Evolutionary conservation across 1,139 yeast species (phyloP), one percentile per base, ranked within the genome.

Genomic region (Kodamaea sp.): DNA sequence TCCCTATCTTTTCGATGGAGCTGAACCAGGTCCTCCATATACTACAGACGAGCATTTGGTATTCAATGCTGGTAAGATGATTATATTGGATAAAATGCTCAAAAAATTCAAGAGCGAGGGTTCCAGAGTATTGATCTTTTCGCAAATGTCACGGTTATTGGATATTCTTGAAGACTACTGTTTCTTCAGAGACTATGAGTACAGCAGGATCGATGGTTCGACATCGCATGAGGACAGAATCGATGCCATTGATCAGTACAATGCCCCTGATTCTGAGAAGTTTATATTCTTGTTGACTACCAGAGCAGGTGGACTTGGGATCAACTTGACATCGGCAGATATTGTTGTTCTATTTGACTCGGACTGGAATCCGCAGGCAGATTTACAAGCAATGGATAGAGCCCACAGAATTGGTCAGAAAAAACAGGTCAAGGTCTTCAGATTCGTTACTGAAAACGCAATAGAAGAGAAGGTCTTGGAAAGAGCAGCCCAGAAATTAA

Each of bases 281-380:
- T 92, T 90, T 50, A 66, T 92, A 9, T 92, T 92, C 51, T 63
- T 92, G 47, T 70, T 92, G 43, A 92, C 98, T 0, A 92, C 98
- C 0, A 80, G 98, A 60, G 98, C 98, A n/a, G 98, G 98, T 63
- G 98, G 98, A 9, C 70, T 92, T 39, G 98, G 98, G 54, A 92
- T 92, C 53, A 92, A 92, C 54, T 73, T 92, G 53, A 90, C 97
- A 0, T 77, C 88, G 20, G 98, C 98, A 2, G 97, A 92, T 60
- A 78, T 83, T 38, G 98, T 92, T 37, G 77, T 92, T 7, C 64
- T 92, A 23, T 92, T 80, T 53, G 98, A 92, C 59, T 87, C 96
- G 1, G 98, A 92, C 61, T 92, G 98, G 98, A 92, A 92, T 54
- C 98, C 98, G 1, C 98, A 92, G 57, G 97, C 97, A 0, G 98